Conservation (phyloP, 2,329 filamentous ascomycete species). For the Arthrobotrys sphaeroides region DNA sequence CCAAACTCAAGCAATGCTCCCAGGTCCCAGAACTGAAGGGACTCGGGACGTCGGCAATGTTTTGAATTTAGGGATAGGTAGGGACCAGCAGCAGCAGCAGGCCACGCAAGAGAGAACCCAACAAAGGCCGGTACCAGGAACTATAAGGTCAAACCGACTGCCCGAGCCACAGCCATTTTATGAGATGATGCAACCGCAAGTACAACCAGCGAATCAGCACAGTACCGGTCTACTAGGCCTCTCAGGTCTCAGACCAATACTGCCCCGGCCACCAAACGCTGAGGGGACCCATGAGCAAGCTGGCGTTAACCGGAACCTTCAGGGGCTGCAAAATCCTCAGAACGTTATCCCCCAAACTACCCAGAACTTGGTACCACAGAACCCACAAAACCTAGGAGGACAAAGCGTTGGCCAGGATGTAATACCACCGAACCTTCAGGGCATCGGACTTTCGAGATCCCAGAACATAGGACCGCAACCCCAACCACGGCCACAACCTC, state of each 20-base stretch:
- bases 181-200: slow-evolving; percentile 6
- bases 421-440: too few relatives aligned
- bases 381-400: too few relatives aligned
- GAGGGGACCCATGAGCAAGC: too few relatives aligned
- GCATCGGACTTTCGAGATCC: too few relatives aligned
- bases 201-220: neutral
- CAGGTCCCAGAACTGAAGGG: too few relatives aligned
- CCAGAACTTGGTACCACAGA: neutral
- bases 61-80: neutral
- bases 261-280: too few relatives aligned
- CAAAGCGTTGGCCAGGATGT: too few relatives aligned
- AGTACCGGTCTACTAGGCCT: neutral
- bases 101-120: too few relatives aligned
- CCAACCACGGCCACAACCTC: neutral
- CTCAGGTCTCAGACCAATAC: neutral
- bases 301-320: too few relatives aligned
- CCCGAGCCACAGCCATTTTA: neutral
- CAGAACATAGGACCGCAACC: neutral
- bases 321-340: neutral
- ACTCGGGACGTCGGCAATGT: too few relatives aligned
- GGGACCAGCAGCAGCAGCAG: neutral
- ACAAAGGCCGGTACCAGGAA: too few relatives aligned
- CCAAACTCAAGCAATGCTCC: too few relatives aligned
- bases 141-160: neutral
- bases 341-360: neutral